Base-by-base conservation (phyloP, 2,329 filamentous ascomycete species). In the Botrytis medusae region DNA sequence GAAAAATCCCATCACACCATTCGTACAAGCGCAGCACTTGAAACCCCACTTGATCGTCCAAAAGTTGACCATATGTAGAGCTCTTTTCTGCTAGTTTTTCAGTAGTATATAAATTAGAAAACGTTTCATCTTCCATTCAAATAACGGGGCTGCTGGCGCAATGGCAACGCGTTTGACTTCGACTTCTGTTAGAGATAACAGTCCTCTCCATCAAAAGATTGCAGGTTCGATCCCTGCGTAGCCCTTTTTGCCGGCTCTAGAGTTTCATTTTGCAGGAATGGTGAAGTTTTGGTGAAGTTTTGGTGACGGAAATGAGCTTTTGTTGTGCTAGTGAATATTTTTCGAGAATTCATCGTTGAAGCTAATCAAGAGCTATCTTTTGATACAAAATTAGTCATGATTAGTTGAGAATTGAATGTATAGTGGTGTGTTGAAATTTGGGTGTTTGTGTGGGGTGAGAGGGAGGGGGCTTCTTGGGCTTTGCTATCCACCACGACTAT, bases 81-180 rank as follows among this genome's bases (percentile, higher is more conserved):
- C 4, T 37, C 22, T 42, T n/a, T 18, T 42, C 6, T 16, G 1
- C 25, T 10, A n/a, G 2, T 18, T 18, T 20, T 1, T 5, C 2
- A 20, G 5, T 29, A 1, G 48, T 8, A 16, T 40, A 68, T 42
- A 32, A 14, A 40, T 9, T 12, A 29, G 14, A 2, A 14, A 40
- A 29, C 0, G 6, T 2, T 0, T 0, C 1, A 1, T 1, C 0
- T 0, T 0, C 1, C 12, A 57, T 9, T 18, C 10, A 18, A 69
- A 69, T 6, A 32, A 22, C 5, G 48, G 65, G 65, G 65, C 65
- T 44, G 42, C 48, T 69, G 65, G 65, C 65, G 65, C 65, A 69
- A 69, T 69, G 65, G 65, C 48, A 69, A 69, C 65, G 65, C 65
- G 65, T 69, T 69, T 69, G 65, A 69, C 65, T 69, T 69, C 65